These are phyloP conservation scores for Cornus controversa DNA, from an alignment of 148 eudicot species.

Conservation along the genomic window DNA sequence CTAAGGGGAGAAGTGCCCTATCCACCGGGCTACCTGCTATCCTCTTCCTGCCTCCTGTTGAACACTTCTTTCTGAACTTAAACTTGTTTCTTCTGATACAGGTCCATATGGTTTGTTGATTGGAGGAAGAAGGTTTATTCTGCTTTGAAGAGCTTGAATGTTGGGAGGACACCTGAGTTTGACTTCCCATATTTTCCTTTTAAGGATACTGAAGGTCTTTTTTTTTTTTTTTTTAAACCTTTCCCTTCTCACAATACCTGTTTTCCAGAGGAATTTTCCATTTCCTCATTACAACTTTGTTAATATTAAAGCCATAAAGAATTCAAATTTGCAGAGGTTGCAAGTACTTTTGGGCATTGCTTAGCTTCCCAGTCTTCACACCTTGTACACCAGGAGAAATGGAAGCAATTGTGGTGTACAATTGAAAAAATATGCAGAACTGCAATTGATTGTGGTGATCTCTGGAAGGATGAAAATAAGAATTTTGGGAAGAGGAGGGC, in stretches of 20 bases:
- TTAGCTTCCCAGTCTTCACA: constrained; percentile 31
- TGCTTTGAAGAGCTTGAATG: constrained; percentile 32
- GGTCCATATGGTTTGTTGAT: constrained; percentile 57
- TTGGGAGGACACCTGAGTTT: constrained; percentile 18
- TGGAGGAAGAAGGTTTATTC: constrained; percentile 51
- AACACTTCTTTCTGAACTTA: neutral
- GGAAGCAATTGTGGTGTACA: constrained; percentile 48
- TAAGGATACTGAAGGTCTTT: constrained; percentile 35
- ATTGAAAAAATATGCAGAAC: constrained; percentile 50
- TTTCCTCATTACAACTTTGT: constrained; percentile 2
- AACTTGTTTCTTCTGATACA: constrained; percentile 22
- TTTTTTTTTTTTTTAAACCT: neutral
- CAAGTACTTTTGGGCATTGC: constrained; percentile 24
- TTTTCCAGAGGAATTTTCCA: neutral
- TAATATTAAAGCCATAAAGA: neutral
- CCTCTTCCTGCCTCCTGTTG: neutral
- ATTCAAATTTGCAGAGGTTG: constrained; percentile 34
- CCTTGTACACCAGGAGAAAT: constrained; percentile 47
- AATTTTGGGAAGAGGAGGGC: constrained; percentile 67
- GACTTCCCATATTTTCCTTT: constrained; percentile 17
- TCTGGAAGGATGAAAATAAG: constrained; percentile 78
- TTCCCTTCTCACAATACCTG: neutral
- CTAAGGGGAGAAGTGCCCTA: too few species aligned
- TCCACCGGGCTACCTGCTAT: too few species aligned
- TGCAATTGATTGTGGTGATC: constrained; percentile 57